Evolutionary conservation across 176 grass and related monocot genomes (phyloP).

Genomic region (Elaeis guineensis): DNA sequence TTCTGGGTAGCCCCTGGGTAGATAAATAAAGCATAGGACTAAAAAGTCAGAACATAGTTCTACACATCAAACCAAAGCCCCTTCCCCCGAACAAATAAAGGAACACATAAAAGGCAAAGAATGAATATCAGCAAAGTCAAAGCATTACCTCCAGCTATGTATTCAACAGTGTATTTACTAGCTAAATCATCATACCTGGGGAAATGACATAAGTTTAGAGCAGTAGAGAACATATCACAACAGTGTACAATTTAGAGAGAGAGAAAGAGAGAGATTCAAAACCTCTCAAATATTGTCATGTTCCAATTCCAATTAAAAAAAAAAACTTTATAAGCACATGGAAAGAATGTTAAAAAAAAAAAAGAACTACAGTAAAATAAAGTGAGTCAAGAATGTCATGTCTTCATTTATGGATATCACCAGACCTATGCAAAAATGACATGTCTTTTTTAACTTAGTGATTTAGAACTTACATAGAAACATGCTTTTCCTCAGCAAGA

Average conservation of each 20-base stretch:
- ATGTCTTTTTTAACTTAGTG: neutral
- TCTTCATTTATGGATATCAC: no score
- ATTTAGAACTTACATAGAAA: constrained; percentile 64
- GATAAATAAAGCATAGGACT: constrained; percentile 18
- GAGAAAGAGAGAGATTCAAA: neutral
- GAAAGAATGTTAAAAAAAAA: no score
- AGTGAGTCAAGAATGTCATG: no score
- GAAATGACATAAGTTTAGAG: neutral
- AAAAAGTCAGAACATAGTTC: no score
- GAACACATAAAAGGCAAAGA: neutral
- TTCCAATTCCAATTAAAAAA: no score
- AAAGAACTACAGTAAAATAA: no score
- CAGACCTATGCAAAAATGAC: neutral
- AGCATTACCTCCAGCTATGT: constrained; percentile 78
- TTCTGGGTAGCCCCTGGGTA: constrained; percentile 89
- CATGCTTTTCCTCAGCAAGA: constrained; percentile 74
- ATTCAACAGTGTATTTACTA: constrained; percentile 74
- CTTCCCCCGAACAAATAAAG: neutral
- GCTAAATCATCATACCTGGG: constrained; percentile 88
- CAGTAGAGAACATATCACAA: no score
- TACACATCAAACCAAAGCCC: no score
- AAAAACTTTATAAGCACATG: no score
- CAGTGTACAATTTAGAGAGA: no score
- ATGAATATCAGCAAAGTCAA: neutral
- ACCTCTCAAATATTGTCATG: neutral